Evolutionary conservation across 768 basidiomycete genomes (phyloP), one percentile per base, ranked within the genome.

Genomic region (Rhizopogon vinicolor): DNA sequence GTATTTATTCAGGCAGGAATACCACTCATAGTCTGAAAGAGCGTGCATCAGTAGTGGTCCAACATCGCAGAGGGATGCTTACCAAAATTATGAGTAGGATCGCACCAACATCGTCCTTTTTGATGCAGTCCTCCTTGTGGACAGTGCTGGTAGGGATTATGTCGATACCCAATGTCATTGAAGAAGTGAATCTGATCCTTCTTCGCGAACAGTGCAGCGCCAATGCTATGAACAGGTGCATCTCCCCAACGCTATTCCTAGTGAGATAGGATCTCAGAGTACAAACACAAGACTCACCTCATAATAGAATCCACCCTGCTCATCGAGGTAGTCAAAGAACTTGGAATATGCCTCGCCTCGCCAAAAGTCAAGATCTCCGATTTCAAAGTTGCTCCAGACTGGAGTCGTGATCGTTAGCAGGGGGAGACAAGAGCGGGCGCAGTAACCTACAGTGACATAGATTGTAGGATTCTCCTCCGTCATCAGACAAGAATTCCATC

Each of bases 361-460:
- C 91, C 92, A 96, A 66, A 96, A 91, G 60, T 91, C 85, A 77
- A 97, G 83, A 63, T 87, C 84, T 3, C 83, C 93, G 56, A 98
- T 96, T 71, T 90, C 91, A 59, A 93, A 93, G 59, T 85, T 84
- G 54, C 76, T 78, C 82, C 83, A 83, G 70, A 83, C 82, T 83
- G 58, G 73, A 74, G 71, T 62, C 69, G 22, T 8, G 51, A 43
- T 31, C 8, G 51, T 39, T 18, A 40, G 14, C 7, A 41, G 41
- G 25, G 9, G 28, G 4, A n/a, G 40, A 10, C 19, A 42, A 25
- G 33, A 35, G 29, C 44, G 41, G 42, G 18, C 22, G 28, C 12
- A 39, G 53, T 72, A 44, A 76, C 83, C 58, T 60, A 88, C 86
- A 90, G 58, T 90, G 87, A 64, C 89, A 91, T n/a, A 79, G 72